Conservation (phyloP, 495 filamentous ascomycete genomes). For the Penicillium subrubescens region DNA sequence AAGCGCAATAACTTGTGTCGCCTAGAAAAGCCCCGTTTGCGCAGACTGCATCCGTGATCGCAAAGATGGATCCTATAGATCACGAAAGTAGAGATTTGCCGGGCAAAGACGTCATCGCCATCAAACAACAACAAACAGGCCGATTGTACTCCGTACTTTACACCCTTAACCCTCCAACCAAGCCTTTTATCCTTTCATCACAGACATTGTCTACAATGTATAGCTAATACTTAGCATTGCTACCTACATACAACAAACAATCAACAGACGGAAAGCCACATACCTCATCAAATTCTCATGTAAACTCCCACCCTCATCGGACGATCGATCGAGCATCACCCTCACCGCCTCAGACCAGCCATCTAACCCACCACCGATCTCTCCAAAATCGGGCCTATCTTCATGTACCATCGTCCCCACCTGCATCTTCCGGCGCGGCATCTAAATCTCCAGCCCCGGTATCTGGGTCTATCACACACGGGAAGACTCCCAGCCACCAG, state of each 20-base stretch:
- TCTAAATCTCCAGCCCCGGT: conserved; percentile 7
- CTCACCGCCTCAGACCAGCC: not conserved
- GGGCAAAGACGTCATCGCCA: not conserved
- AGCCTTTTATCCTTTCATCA: not conserved
- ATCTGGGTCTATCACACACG: not conserved
- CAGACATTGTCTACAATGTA: no score
- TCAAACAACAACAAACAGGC: not conserved
- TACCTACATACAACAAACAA: not conserved
- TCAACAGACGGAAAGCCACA: not conserved
- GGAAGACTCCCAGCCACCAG: not conserved
- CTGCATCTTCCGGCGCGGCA: conserved; percentile 15
- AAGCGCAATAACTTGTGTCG: not conserved
- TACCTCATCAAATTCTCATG: not conserved
- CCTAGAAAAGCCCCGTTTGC: not conserved
- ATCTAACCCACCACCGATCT: not conserved
- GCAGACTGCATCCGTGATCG: not conserved
- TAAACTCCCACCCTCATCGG: not conserved
- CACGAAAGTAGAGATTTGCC: not conserved
- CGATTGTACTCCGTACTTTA: not conserved
- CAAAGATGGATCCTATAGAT: not conserved
- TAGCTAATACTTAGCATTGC: no score
- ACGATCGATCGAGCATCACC: not conserved
- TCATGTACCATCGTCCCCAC: not conserved
- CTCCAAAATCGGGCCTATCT: not conserved
- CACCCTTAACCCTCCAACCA: not conserved